Evolutionary conservation across 2,329 filamentous ascomycete genomes (phyloP).

Genomic region (Monosporascus cannonballus): DNA sequence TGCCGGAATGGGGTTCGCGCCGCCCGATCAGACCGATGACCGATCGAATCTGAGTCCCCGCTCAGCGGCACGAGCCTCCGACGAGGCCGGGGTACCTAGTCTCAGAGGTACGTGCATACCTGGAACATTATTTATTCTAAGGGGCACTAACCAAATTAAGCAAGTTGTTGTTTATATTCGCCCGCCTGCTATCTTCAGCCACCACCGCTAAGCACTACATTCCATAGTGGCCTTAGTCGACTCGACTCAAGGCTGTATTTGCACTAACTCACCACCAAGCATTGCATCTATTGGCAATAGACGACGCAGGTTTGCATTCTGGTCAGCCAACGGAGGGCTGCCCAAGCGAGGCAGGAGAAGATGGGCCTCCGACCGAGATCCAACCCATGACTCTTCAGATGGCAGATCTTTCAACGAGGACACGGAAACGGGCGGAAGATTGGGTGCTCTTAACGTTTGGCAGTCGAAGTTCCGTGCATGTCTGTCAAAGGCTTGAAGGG

Average conservation of each 20-base stretch:
- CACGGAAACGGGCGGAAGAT: conserved; percentile 20
- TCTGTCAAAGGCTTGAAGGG: too few relatives aligned
- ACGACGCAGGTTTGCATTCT: neutral
- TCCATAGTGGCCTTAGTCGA: too few relatives aligned
- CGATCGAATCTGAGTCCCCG: neutral
- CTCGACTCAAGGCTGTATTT: too few relatives aligned
- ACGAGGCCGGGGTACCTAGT: too few relatives aligned
- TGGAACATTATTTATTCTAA: too few relatives aligned
- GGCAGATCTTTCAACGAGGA: conserved; percentile 26
- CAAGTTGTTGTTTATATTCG: neutral
- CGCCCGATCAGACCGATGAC: neutral
- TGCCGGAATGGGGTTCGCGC: neutral
- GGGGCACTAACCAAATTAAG: too few relatives aligned
- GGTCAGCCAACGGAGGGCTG: neutral
- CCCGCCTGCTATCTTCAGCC: neutral
- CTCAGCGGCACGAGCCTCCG: neutral
- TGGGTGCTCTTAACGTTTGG: conserved; percentile 29
- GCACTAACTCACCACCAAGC: too few relatives aligned
- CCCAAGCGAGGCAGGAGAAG: neutral
- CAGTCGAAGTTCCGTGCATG: too few relatives aligned
- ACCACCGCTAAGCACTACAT: too few relatives aligned
- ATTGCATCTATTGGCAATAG: too few relatives aligned
- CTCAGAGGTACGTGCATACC: too few relatives aligned
- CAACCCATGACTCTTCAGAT: conserved; percentile 30
- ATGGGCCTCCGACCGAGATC: conserved; percentile 16